Percentiles rank a stretch among this genome's conserved stretches.
Evolutionary conservation across 176 grass and related monocot genomes (phyloP).

Genomic region (Thalia dealbata): DNA sequence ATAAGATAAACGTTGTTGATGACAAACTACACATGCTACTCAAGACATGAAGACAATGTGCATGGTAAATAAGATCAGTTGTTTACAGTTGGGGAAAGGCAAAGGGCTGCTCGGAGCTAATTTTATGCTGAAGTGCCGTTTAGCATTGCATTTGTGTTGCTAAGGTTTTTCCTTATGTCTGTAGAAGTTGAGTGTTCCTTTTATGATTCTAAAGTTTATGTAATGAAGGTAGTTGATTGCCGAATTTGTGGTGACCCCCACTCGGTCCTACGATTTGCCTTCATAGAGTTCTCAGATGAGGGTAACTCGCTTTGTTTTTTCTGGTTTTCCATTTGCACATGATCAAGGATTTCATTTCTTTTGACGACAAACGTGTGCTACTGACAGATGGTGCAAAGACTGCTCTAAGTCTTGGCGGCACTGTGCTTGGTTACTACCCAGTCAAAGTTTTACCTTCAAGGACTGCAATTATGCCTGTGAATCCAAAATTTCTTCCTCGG

Average conservation of each 20-base stretch:
- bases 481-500: slow-evolving; percentile 88
- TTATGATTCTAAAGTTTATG: neutral
- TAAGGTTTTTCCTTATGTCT: no score
- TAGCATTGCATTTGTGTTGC: no score
- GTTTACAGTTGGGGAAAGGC: no score
- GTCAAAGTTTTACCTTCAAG: slow-evolving; percentile 94
- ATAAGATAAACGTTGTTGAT: no score
- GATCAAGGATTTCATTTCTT: neutral
- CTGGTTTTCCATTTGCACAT: neutral
- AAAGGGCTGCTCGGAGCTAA: no score
- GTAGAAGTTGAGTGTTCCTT: neutral
- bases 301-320: slow-evolving; percentile 29
- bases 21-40: no score
- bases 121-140: no score
- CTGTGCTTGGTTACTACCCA: slow-evolving; percentile 78
- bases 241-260: slow-evolving; percentile 94
- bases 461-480: slow-evolving; percentile 94
- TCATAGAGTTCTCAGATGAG: slow-evolving; percentile 89
- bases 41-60: no score
- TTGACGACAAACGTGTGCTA: neutral
- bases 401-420: slow-evolving; percentile 71
- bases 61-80: no score
- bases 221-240: slow-evolving; percentile 75
- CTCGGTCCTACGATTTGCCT: slow-evolving; percentile 91
- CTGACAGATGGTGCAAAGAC: slow-evolving; percentile 59